Evolutionary conservation across 2,329 filamentous ascomycete species (phyloP).

Genomic region (Scolecobasidium constrictum): DNA sequence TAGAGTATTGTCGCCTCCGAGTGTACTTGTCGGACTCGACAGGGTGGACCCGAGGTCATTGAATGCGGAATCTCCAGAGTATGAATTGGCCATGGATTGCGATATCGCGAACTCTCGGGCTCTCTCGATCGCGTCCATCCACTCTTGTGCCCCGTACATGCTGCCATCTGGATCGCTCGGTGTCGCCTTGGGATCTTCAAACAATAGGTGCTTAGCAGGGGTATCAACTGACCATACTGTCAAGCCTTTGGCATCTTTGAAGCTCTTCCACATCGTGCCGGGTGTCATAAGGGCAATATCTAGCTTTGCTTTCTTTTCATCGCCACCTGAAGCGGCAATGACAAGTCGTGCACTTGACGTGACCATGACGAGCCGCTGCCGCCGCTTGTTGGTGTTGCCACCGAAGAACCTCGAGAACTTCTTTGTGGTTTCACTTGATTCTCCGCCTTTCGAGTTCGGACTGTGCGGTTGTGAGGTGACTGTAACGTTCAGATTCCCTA

Average conservation of each 20-base stretch:
- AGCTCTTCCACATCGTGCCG: constrained; percentile 68
- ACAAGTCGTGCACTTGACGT: constrained; percentile 86
- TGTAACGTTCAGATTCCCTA: constrained; percentile 81
- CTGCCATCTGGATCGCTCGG: constrained; percentile 51
- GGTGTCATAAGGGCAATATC: constrained; percentile 74
- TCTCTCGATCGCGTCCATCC: constrained; percentile 80
- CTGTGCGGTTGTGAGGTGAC: constrained; percentile 68
- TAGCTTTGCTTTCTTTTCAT: constrained; percentile 90
- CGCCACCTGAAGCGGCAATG: constrained; percentile 80
- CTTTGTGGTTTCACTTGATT: constrained; percentile 50
- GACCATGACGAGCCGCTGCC: constrained; percentile 86
- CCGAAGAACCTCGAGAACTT: constrained; percentile 93
- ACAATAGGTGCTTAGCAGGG: constrained; percentile 69
- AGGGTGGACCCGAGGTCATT: constrained; percentile 42
- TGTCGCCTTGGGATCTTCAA: constrained; percentile 80
- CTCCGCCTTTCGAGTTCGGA: constrained; percentile 51
- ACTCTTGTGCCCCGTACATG: constrained; percentile 70
- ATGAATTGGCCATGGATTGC: constrained; percentile 56
- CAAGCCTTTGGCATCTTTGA: constrained; percentile 77
- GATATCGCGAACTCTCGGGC: constrained; percentile 76
- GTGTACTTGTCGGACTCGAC: constrained; percentile 67
- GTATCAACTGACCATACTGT: constrained; percentile 86
- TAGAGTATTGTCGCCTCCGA: constrained; percentile 40
- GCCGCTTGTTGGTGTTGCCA: constrained; percentile 81
- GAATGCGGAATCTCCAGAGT: constrained; percentile 42